Evolutionary conservation across 2,329 filamentous ascomycete genomes (phyloP).

Genomic region (Rutstroemia sp.): DNA sequence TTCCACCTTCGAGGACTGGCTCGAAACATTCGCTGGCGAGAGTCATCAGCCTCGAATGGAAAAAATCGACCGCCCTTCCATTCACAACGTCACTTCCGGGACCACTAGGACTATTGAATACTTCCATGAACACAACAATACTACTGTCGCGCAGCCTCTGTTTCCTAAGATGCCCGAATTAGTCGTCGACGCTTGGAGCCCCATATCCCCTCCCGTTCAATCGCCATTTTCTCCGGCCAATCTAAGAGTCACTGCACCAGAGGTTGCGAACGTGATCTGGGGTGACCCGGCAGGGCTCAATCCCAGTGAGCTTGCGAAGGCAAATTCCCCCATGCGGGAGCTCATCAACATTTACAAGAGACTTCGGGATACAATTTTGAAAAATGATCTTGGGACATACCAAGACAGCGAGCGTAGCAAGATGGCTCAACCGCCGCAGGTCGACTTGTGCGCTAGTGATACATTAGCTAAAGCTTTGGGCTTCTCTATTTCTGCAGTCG

Average conservation of each 20-base stretch:
- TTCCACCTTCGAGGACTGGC: slow-evolving; percentile 47
- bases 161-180: slow-evolving; percentile 24
- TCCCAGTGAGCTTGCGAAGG: slow-evolving; percentile 34
- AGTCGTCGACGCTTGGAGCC: slow-evolving; percentile 24
- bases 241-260: slow-evolving; percentile 22
- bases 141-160: slow-evolving; percentile 17
- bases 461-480: slow-evolving; percentile 62
- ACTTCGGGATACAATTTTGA: slow-evolving; percentile 49
- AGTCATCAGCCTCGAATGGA: slow-evolving; percentile 8
- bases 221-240: slow-evolving; percentile 9
- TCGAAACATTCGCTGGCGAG: slow-evolving; percentile 12
- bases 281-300: slow-evolving; percentile 30
- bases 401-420: slow-evolving; percentile 18
- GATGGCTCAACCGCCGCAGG: background rate
- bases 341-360: slow-evolving; percentile 54
- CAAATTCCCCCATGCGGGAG: slow-evolving; percentile 39
- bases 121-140: slow-evolving; percentile 23
- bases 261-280: slow-evolving; percentile 21
- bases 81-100: slow-evolving; percentile 7
- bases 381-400: slow-evolving; percentile 42
- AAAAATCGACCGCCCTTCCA: slow-evolving; percentile 11
- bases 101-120: slow-evolving; percentile 14
- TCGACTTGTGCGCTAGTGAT: slow-evolving; percentile 48
- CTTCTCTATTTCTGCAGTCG: slow-evolving; percentile 77
- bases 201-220: slow-evolving; percentile 19